Percentiles rank a stretch among this genome's conserved stretches.
Conservation (phyloP, 192 early-diverging fungal species). For the Rhizoclosmatium sp. region DNA sequence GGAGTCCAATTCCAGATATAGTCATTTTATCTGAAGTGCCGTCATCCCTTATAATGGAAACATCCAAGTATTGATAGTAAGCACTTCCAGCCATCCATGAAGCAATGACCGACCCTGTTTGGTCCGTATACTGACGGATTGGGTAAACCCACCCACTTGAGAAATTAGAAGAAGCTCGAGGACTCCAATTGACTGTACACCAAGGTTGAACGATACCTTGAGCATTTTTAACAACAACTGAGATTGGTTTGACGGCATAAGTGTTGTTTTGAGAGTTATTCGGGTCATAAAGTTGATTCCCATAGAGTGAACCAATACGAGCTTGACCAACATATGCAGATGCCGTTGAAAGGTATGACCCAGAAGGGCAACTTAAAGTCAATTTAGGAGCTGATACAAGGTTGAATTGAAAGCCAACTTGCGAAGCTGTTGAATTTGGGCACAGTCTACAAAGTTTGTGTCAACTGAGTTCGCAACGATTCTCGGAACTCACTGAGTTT, state of each 20-base stretch:
- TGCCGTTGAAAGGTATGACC: background rate
- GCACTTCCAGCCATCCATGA: constrained; percentile 10
- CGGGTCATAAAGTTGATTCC: constrained; percentile 20
- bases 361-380: background rate
- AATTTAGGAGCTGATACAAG: background rate
- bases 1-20: background rate
- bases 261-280: background rate
- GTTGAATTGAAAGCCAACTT: background rate
- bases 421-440: no score
- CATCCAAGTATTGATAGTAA: background rate
- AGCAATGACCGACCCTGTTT: background rate
- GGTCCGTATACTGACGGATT: background rate
- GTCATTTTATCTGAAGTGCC: background rate
- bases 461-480: background rate
- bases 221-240: background rate
- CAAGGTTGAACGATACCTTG: background rate
- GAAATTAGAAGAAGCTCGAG: background rate
- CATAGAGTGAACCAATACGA: constrained; percentile 2
- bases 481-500: background rate
- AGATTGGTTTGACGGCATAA: background rate
- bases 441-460: no score
- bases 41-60: background rate
- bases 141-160: constrained; percentile 7
- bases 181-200: constrained; percentile 5
- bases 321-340: background rate